A percentile compares a stretch with the other conserved stretches of the same genome.
Evolutionary conservation across 441 rosid species (phyloP).

Genomic region (Gossypium aridum): DNA sequence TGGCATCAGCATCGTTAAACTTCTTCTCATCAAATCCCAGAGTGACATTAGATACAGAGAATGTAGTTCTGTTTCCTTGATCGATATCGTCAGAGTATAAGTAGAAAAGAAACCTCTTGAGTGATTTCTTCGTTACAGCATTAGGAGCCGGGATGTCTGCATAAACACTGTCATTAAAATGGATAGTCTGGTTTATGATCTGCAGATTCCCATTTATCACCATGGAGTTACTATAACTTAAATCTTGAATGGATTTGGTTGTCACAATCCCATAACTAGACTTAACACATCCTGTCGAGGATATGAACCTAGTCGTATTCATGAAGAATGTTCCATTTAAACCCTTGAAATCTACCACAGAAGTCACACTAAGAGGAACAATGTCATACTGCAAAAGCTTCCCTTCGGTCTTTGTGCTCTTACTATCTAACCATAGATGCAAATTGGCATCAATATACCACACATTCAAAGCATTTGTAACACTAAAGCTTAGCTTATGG

Average conservation of each 20-base stretch:
- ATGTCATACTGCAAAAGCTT: slow-evolving; percentile 36
- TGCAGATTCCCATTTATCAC: slow-evolving; percentile 54
- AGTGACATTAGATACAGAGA: slow-evolving; percentile 33
- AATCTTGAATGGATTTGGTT: slow-evolving; percentile 38
- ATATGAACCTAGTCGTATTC: slow-evolving; percentile 44
- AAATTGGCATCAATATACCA: slow-evolving; percentile 86
- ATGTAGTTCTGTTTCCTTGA: slow-evolving; percentile 34
- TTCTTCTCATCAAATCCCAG: slow-evolving; percentile 56
- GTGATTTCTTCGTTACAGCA: slow-evolving; percentile 22
- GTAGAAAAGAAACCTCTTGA: slow-evolving; percentile 40
- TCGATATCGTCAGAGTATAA: slow-evolving; percentile 29
- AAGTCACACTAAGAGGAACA: slow-evolving; percentile 32
- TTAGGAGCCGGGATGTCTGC: slow-evolving; percentile 25
- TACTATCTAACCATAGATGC: slow-evolving; percentile 82
- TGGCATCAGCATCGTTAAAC: slow-evolving; percentile 15
- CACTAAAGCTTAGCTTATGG: slow-evolving; percentile 55
- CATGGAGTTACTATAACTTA: slow-evolving; percentile 51
- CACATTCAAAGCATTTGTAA: slow-evolving; percentile 65
- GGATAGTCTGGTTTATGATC: slow-evolving; percentile 59
- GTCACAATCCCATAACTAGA: slow-evolving; percentile 59
- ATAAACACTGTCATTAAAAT: slow-evolving; percentile 38
- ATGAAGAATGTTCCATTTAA: slow-evolving; percentile 55
- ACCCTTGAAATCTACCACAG: slow-evolving; percentile 36
- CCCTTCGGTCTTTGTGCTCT: slow-evolving; percentile 41
- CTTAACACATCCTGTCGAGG: slow-evolving; percentile 49